phyloP scores from a whole-genome alignment of 2,329 filamentous ascomycete species.

The Zymoseptoria ardabiliae region DNA sequence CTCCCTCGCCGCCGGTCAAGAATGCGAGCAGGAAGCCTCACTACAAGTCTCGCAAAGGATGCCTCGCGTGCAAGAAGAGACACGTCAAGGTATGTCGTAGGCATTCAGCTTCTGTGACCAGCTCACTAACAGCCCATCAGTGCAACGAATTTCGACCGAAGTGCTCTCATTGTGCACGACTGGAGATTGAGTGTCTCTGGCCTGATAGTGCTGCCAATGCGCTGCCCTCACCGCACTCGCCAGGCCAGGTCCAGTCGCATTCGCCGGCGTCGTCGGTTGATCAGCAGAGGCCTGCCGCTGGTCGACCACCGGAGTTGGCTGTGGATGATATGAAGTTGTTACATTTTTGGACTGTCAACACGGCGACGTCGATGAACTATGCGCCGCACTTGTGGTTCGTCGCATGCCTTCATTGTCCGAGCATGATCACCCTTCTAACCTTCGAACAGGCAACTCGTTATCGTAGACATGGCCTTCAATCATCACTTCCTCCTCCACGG shows the following conservation, averaged over 20 bases:
- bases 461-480: conserved; percentile 15
- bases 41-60: conserved; percentile 17
- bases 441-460: conserved; percentile 9
- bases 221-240: conserved; percentile 2
- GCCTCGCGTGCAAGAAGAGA: conserved; percentile 17
- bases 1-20: background rate
- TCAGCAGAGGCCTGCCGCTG: background rate
- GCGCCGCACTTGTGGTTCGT: background rate
- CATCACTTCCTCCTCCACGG: conserved; percentile 17
- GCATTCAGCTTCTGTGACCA: background rate
- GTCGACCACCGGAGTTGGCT: conserved; percentile 3
- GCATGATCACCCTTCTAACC: background rate
- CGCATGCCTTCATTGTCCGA: background rate
- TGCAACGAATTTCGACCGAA: conserved; percentile 11
- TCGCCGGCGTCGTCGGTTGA: conserved; percentile 2
- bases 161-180: conserved; percentile 12
- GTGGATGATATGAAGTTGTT: conserved; percentile 15
- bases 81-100: conserved; percentile 16
- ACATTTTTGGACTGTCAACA: conserved; percentile 16
- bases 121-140: conserved; percentile 1
- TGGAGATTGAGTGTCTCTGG: conserved; percentile 13
- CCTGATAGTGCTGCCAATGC: background rate
- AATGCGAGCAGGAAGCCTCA: conserved; percentile 14
- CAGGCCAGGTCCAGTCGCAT: background rate
- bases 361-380: background rate